Evolutionary conservation across 2,329 filamentous ascomycete genomes (phyloP).

Genomic region (Aspergillus brasiliensis): DNA sequence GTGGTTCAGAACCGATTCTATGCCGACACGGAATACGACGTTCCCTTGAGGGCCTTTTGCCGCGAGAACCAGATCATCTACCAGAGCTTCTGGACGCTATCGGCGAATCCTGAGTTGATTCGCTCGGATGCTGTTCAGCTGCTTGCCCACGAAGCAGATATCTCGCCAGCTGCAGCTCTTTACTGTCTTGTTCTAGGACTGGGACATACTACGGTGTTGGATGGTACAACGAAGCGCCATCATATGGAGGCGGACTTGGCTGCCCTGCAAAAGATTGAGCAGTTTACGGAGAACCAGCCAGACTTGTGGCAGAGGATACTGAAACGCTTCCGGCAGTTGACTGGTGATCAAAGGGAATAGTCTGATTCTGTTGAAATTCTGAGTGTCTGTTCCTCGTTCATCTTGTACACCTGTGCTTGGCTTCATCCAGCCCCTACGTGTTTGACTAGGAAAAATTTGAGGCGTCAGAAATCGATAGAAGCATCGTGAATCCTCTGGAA

Average conservation of each 20-base stretch:
- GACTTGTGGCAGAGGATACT: slow-evolving; percentile 55
- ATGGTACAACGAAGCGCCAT: slow-evolving; percentile 57
- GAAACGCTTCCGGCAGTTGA: slow-evolving; percentile 49
- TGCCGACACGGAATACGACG: slow-evolving; percentile 60
- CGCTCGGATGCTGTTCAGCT: slow-evolving; percentile 50
- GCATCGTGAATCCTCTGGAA: not conserved
- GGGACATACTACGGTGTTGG: slow-evolving; percentile 53
- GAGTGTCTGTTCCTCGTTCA: not conserved
- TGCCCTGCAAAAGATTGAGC: slow-evolving; percentile 44
- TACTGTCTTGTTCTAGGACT: slow-evolving; percentile 60
- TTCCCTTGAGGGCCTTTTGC: slow-evolving; percentile 60
- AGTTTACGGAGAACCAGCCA: slow-evolving; percentile 50
- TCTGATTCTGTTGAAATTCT: not conserved
- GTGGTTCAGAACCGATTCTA: slow-evolving; percentile 80
- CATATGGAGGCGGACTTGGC: slow-evolving; percentile 58
- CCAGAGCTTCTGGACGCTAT: slow-evolving; percentile 64
- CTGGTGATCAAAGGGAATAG: slow-evolving; percentile 31
- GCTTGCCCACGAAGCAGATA: slow-evolving; percentile 49
- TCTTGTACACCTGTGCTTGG: not conserved
- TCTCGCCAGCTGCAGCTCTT: slow-evolving; percentile 53
- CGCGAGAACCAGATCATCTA: slow-evolving; percentile 55
- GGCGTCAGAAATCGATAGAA: not conserved
- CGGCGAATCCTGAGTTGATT: slow-evolving; percentile 58
- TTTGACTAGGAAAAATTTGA: not conserved
- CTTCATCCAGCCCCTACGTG: not conserved